These are phyloP conservation scores for Echria macrotheca DNA, from an alignment of 495 filamentous ascomycete species.

Conservation along the genomic window DNA sequence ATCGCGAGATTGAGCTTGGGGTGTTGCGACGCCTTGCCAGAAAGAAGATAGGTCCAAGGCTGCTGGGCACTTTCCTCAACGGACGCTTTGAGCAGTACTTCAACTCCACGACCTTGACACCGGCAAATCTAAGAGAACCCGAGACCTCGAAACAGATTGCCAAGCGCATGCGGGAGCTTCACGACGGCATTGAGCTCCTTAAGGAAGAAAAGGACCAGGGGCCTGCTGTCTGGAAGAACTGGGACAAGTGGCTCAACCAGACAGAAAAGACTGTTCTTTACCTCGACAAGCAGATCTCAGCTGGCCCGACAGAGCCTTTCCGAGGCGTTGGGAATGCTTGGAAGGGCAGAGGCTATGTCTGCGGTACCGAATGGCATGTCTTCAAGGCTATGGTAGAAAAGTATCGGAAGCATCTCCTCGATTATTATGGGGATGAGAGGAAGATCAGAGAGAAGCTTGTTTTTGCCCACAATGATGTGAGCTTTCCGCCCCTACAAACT, in stretches of 20 bases:
- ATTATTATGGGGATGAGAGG: slow-evolving; percentile 60
- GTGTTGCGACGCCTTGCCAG: slow-evolving; percentile 81
- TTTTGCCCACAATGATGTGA: slow-evolving; percentile 96
- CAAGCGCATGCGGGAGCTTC: slow-evolving; percentile 96
- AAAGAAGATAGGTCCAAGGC: slow-evolving; percentile 86
- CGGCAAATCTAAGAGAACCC: slow-evolving; percentile 69
- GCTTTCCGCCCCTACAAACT: too few species aligned
- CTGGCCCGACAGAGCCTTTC: slow-evolving; percentile 17
- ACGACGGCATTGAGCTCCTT: slow-evolving; percentile 85
- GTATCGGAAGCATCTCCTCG: slow-evolving; percentile 69
- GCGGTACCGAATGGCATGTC: slow-evolving; percentile 74
- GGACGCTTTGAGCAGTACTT: slow-evolving; percentile 96
- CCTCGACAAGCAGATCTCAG: slow-evolving; percentile 62
- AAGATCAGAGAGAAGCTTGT: slow-evolving; percentile 70
- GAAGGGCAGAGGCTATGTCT: slow-evolving; percentile 68
- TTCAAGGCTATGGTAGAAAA: slow-evolving; percentile 73
- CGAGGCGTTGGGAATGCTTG: slow-evolving; percentile 42
- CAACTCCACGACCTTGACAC: slow-evolving; percentile 71
- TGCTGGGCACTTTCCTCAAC: slow-evolving; percentile 92
- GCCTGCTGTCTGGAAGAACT: slow-evolving; percentile 81
- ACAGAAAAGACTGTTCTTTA: slow-evolving; percentile 71
- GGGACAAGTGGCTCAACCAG: slow-evolving; percentile 89
- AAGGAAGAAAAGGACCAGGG: slow-evolving; percentile 70
- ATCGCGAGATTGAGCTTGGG: slow-evolving; percentile 81
- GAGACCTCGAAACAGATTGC: slow-evolving; percentile 88